A percentile compares a stretch with the other conserved stretches of the same genome.
These are phyloP conservation scores for Ceratobasidium theobromae DNA, from an alignment of 1,284 basidiomycete genomes.

Conservation along the genomic window DNA sequence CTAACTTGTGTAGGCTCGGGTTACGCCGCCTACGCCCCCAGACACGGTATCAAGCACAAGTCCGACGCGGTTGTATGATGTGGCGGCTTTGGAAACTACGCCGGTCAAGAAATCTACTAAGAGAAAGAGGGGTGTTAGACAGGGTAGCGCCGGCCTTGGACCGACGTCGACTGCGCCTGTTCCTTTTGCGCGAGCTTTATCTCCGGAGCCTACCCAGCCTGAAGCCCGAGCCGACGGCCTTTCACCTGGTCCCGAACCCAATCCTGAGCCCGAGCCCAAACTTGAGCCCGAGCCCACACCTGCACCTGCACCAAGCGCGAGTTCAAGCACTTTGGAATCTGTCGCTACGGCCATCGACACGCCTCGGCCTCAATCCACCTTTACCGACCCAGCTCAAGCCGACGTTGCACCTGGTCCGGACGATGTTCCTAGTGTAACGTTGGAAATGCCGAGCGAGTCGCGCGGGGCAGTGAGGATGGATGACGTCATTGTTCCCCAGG, in stretches of 20 bases:
- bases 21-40: slow-evolving; percentile 12
- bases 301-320: not conserved
- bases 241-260: not conserved
- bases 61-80: not conserved
- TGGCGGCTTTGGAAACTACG: slow-evolving; percentile 9
- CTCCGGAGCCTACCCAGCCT: no score
- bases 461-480: no score
- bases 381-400: no score
- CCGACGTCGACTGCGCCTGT: not conserved
- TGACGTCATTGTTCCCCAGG: not conserved
- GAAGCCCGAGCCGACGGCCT: not conserved
- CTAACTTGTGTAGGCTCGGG: not conserved
- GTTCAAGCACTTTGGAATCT: not conserved
- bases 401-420: no score
- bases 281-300: not conserved
- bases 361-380: no score
- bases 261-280: not conserved
- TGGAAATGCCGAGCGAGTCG: not conserved
- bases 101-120: slow-evolving; percentile 8
- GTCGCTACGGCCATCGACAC: not conserved
- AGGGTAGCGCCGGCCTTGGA: not conserved
- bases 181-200: no score
- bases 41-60: not conserved
- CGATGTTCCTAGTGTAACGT: no score
- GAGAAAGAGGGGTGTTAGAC: not conserved